phyloP scores from a whole-genome alignment of 257 asterid genomes.

The Solanum dulcamara region DNA sequence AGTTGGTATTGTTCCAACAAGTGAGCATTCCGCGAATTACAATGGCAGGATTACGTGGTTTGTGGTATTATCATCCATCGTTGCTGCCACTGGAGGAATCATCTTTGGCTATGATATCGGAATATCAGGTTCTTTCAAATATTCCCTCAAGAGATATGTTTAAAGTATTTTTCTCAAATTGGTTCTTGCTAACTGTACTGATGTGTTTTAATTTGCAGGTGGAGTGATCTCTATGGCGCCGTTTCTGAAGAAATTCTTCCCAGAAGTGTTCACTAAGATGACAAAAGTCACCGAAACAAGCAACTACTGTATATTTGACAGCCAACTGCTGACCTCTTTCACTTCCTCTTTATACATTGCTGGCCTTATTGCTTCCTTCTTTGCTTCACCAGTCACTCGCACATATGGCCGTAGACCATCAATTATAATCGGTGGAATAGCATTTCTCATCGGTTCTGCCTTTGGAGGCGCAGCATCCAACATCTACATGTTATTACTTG shows the following conservation, averaged over 20 bases:
- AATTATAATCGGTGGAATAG: conserved; percentile 32
- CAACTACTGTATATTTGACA: conserved; percentile 50
- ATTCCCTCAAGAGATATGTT: background rate
- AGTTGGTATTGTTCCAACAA: background rate
- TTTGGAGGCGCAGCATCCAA: conserved; percentile 32
- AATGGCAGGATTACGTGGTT: conserved; percentile 16
- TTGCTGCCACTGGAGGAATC: conserved; percentile 25
- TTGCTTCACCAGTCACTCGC: conserved; percentile 37
- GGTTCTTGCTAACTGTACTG: background rate
- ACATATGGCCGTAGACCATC: conserved; percentile 37
- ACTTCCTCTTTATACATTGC: conserved; percentile 48
- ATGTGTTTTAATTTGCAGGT: conserved; percentile 22
- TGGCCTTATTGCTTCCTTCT: conserved; percentile 37
- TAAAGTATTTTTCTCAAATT: background rate
- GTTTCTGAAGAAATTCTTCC: conserved; percentile 39
- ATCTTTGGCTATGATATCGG: conserved; percentile 28
- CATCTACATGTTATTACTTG: conserved; percentile 34
- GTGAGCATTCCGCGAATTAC: background rate
- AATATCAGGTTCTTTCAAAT: conserved; percentile 15
- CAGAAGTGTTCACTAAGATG: conserved; percentile 24
- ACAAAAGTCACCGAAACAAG: conserved; percentile 11
- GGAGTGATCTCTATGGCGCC: conserved; percentile 47
- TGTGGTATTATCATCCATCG: conserved; percentile 13
- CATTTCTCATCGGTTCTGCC: conserved; percentile 37
- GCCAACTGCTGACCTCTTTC: conserved; percentile 35